These are phyloP conservation scores for Syzygium oleosum DNA, from an alignment of 345 rosid species.

Conservation along the genomic window DNA sequence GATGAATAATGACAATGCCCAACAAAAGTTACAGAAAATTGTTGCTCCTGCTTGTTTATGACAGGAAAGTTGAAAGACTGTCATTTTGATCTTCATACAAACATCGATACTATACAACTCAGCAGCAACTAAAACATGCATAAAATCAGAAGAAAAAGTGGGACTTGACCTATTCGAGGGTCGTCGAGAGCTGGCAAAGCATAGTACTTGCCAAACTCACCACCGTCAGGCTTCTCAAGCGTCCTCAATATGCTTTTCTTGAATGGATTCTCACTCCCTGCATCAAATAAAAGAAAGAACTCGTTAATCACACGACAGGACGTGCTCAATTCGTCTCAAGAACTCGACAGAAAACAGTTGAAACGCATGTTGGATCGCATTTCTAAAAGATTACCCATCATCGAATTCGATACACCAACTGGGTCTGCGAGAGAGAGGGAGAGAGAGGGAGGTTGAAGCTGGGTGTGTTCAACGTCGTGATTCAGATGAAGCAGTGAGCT, in stretches of 20 bases:
- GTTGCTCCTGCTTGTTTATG: neutral
- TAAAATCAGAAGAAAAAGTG: neutral
- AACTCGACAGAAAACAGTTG: neutral
- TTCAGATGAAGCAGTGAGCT: neutral
- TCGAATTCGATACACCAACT: neutral
- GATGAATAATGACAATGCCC: neutral
- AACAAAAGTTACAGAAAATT: neutral
- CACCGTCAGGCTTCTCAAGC: constrained; percentile 56
- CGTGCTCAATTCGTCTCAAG: neutral
- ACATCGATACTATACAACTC: neutral
- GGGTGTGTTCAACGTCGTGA: neutral
- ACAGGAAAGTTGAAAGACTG: neutral
- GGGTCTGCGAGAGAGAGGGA: neutral
- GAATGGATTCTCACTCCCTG: constrained; percentile 37
- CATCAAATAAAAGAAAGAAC: neutral
- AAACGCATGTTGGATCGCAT: neutral
- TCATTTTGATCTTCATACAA: neutral
- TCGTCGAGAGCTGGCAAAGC: constrained; percentile 64
- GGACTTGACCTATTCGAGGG: constrained; percentile 57
- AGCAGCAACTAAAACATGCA: neutral
- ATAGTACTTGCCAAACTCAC: constrained; percentile 55
- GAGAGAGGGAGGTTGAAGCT: neutral
- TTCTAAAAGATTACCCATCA: neutral
- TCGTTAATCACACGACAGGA: neutral
- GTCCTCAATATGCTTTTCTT: constrained; percentile 37